phyloP scores from a whole-genome alignment of 805 yeast genomes.

The Komagataella kurtzmanii region DNA sequence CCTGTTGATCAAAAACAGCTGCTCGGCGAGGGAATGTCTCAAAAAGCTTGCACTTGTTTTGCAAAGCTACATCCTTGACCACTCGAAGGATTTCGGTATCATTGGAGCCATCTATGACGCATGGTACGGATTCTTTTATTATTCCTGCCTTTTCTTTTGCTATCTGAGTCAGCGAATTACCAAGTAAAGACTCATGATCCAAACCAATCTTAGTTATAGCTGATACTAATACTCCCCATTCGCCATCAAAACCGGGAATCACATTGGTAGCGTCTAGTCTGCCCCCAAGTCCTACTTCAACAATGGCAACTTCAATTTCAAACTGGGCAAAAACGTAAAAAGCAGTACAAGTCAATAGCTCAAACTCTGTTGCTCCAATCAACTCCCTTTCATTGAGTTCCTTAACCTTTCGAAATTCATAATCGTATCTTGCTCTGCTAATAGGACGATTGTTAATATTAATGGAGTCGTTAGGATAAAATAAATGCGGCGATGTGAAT shows the following conservation, averaged over 20 bases:
- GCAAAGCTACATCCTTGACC: slow-evolving; percentile 23
- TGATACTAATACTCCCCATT: slow-evolving; percentile 36
- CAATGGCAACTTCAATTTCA: slow-evolving; percentile 57
- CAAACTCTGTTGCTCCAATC: slow-evolving; percentile 79
- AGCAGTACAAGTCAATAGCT: slow-evolving; percentile 74
- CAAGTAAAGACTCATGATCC: slow-evolving; percentile 75
- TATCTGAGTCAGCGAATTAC: slow-evolving; percentile 48
- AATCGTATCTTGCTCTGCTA: slow-evolving; percentile 26
- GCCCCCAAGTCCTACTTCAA: slow-evolving; percentile 97
- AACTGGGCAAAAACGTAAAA: slow-evolving; percentile 53
- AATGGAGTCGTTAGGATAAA: slow-evolving; percentile 65
- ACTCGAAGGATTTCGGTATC: slow-evolving; percentile 32
- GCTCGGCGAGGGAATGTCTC: neutral
- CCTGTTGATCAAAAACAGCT: slow-evolving; percentile 6
- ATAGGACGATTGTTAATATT: slow-evolving; percentile 50
- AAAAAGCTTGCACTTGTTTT: slow-evolving; percentile 16
- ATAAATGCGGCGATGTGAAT: slow-evolving; percentile 82
- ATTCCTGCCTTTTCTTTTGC: slow-evolving; percentile 85
- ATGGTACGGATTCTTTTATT: slow-evolving; percentile 43
- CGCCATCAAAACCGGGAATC: slow-evolving; percentile 1
- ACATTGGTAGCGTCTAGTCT: slow-evolving; percentile 82
- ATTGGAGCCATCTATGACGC: slow-evolving; percentile 66
- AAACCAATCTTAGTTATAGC: slow-evolving; percentile 78
- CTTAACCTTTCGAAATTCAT: slow-evolving; percentile 28
- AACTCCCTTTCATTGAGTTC: slow-evolving; percentile 21